A percentile compares a stretch with the other conserved stretches of the same genome.
phyloP scores from a whole-genome alignment of 768 basidiomycete genomes.

The Calocera viscosa region DNA sequence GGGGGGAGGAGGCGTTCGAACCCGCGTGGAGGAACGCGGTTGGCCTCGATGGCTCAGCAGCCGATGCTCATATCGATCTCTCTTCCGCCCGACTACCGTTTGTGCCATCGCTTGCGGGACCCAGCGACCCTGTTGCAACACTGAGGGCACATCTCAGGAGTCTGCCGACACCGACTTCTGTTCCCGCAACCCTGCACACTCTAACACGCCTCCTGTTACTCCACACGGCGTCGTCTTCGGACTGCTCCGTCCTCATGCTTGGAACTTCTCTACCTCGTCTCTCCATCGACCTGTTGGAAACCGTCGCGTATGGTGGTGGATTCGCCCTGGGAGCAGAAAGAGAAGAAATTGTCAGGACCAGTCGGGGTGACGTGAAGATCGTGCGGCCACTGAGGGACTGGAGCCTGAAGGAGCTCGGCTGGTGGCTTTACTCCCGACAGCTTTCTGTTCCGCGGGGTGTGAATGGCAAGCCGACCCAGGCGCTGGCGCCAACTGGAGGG shows the following conservation, averaged over 20 bases:
- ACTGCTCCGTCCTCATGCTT: conserved; percentile 63
- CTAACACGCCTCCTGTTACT: conserved; percentile 58
- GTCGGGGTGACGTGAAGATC: conserved; percentile 33
- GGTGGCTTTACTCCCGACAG: background rate
- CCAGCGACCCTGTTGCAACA: conserved; percentile 22
- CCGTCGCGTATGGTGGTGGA: conserved; percentile 64
- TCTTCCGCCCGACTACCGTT: conserved; percentile 40
- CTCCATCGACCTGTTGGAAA: conserved; percentile 60
- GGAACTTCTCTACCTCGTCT: conserved; percentile 71
- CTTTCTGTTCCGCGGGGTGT: background rate
- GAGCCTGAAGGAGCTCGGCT: conserved; percentile 48
- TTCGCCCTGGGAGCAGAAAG: conserved; percentile 55
- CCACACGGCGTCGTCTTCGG: conserved; percentile 44
- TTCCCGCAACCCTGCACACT: conserved; percentile 43
- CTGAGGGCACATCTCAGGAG: conserved; percentile 45
- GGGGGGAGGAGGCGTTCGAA: conserved; percentile 65
- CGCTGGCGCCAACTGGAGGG: conserved; percentile 7
- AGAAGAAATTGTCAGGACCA: conserved; percentile 37
- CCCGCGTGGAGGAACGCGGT: conserved; percentile 8
- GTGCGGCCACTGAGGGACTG: conserved; percentile 59
- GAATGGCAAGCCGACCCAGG: background rate
- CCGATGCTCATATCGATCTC: conserved; percentile 15
- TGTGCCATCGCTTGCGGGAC: conserved; percentile 11
- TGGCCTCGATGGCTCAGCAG: background rate
- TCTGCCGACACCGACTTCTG: conserved; percentile 63